Evolutionary conservation across 768 basidiomycete genomes (phyloP).

Genomic region (Cystobasidium tubakii): DNA sequence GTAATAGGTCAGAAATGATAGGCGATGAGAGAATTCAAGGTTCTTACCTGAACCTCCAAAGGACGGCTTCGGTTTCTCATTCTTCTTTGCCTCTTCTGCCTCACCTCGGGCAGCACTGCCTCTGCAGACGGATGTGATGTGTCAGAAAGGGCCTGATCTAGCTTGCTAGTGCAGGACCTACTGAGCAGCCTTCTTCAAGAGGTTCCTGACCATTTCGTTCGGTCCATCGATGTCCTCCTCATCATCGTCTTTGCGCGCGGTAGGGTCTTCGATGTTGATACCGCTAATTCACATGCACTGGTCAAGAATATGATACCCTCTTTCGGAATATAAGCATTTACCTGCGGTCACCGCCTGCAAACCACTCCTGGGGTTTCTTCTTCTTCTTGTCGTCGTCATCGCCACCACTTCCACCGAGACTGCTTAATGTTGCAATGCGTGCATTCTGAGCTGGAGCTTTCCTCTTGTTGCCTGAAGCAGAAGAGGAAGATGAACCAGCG

Average conservation of each 20-base stretch:
- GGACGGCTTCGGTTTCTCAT: slow-evolving; percentile 3
- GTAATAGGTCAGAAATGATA: slow-evolving; percentile 51
- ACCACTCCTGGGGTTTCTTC: slow-evolving; percentile 60
- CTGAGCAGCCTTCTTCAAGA: slow-evolving; percentile 76
- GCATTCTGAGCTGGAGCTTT: slow-evolving; percentile 39
- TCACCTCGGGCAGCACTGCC: slow-evolving; percentile 29
- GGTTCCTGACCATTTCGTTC: slow-evolving; percentile 52
- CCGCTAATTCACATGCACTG: slow-evolving; percentile 51
- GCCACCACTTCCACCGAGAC: slow-evolving; percentile 51
- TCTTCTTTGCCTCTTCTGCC: slow-evolving; percentile 24
- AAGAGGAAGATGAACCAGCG: neutral
- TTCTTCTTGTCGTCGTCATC: slow-evolving; percentile 49
- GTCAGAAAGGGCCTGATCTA: neutral
- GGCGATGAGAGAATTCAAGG: slow-evolving; percentile 45
- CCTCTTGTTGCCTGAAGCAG: slow-evolving; percentile 37
- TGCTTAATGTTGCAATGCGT: slow-evolving; percentile 53
- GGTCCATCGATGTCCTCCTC: slow-evolving; percentile 57
- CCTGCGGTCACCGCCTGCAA: slow-evolving; percentile 94
- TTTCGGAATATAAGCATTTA: slow-evolving; percentile 48
- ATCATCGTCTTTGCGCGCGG: slow-evolving; percentile 53
- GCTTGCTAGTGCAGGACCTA: slow-evolving; percentile 52
- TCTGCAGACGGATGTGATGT: neutral
- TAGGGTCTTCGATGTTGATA: slow-evolving; percentile 79
- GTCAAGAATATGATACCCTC: neutral
- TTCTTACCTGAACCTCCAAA: slow-evolving; percentile 34